Evolutionary conservation across 176 grass and related monocot species (phyloP).

Genomic region (Oryza brachyantha): DNA sequence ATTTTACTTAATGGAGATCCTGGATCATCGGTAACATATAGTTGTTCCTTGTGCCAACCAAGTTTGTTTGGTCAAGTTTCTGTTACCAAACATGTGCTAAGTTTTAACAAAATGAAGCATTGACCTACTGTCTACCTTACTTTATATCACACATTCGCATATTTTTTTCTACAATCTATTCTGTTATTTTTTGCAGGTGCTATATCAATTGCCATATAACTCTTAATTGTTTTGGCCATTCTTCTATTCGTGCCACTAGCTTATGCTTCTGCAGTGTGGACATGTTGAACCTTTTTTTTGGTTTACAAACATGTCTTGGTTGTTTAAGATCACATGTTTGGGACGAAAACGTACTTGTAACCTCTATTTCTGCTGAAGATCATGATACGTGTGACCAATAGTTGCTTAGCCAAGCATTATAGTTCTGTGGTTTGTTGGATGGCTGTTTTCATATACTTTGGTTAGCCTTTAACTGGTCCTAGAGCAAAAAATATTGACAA

Average conservation of each 20-base stretch:
- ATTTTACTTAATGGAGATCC: constrained; percentile 41
- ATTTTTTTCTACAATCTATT: neutral
- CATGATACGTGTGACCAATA: neutral
- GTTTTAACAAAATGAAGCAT: neutral
- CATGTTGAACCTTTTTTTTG: neutral
- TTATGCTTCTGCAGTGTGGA: neutral
- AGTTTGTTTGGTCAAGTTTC: too few species aligned
- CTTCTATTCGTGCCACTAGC: neutral
- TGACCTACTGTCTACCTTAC: neutral
- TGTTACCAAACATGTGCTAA: too few species aligned
- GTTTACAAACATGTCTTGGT: neutral
- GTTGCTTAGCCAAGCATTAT: neutral
- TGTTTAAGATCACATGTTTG: neutral
- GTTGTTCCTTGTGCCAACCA: neutral
- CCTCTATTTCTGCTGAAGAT: neutral
- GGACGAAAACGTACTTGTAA: neutral
- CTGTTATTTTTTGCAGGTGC: neutral
- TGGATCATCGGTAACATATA: constrained; percentile 47
- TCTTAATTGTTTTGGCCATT: neutral
- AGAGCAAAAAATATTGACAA: neutral
- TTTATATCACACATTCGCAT: neutral
- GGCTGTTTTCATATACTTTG: neutral
- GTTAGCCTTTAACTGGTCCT: neutral
- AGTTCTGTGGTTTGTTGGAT: neutral
- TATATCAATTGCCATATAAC: neutral